These are phyloP conservation scores for Xylaria sp. DNA, from an alignment of 2,329 filamentous ascomycete genomes.

Conservation along the genomic window DNA sequence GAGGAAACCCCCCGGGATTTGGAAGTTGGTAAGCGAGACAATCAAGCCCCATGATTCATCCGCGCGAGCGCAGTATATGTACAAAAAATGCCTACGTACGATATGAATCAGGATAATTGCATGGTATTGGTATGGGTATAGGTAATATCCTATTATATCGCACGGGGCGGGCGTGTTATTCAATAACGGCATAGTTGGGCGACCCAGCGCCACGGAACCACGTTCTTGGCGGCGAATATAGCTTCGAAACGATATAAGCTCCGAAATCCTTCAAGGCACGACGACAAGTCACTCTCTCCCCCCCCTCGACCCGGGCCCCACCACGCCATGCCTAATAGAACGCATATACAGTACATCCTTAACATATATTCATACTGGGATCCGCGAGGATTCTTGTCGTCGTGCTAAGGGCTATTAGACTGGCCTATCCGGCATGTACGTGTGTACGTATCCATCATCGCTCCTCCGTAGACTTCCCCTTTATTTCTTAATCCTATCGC, in stretches of 20 bases:
- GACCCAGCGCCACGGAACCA: slow-evolving; percentile 19
- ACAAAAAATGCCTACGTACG: not conserved
- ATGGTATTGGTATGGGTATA: too few species aligned
- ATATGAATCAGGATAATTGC: too few species aligned
- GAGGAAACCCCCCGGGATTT: not conserved
- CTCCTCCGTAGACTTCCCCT: too few species aligned
- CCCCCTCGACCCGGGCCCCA: slow-evolving; percentile 4
- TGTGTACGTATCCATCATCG: too few species aligned
- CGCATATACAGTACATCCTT: too few species aligned
- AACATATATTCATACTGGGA: not conserved
- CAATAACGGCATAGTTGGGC: slow-evolving; percentile 8
- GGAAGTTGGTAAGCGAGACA: not conserved
- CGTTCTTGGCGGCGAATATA: slow-evolving; percentile 1
- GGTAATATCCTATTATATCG: too few species aligned
- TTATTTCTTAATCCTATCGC: not conserved
- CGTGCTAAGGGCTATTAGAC: too few species aligned
- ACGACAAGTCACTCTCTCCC: too few species aligned
- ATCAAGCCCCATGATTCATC: not conserved
- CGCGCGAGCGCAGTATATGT: not conserved
- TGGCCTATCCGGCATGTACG: too few species aligned
- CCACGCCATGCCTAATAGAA: slow-evolving; percentile 3
- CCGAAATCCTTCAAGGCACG: slow-evolving; percentile 4
- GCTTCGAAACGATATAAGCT: slow-evolving; percentile 4
- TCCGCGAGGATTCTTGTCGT: not conserved
- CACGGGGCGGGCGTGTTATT: slow-evolving; percentile 1